These are phyloP conservation scores for Cucurbita pepo DNA, from an alignment of 306 rosid species.

Conservation along the genomic window DNA sequence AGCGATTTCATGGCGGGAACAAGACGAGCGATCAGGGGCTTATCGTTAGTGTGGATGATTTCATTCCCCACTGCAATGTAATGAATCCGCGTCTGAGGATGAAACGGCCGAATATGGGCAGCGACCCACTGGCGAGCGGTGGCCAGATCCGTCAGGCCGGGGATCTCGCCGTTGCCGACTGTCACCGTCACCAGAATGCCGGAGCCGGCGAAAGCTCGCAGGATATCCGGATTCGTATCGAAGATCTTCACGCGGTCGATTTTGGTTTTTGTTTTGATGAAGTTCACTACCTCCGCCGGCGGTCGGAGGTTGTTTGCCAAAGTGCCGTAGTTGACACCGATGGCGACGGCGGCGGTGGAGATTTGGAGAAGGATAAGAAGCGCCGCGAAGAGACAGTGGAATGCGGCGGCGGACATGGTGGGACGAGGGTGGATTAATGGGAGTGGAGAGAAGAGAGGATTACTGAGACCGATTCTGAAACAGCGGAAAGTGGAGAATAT, in stretches of 20 bases:
- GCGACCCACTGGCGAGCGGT: constrained; percentile 49
- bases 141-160: background rate
- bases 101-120: constrained; percentile 31
- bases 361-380: constrained; percentile 29
- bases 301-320: constrained; percentile 61
- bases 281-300: constrained; percentile 43
- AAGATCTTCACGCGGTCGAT: constrained; percentile 67
- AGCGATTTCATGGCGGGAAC: constrained; percentile 68
- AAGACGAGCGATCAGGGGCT: constrained; percentile 19
- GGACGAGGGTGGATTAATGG: background rate
- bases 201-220: constrained; percentile 54
- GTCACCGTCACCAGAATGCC: constrained; percentile 65
- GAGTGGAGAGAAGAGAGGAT: background rate
- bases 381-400: constrained; percentile 4
- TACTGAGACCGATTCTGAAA: background rate
- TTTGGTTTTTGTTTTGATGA: constrained; percentile 38
- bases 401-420: constrained; percentile 7
- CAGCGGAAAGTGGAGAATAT: background rate
- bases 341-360: constrained; percentile 21
- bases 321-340: constrained; percentile 88
- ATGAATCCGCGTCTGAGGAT: constrained; percentile 39
- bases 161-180: constrained; percentile 59
- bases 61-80: constrained; percentile 73
- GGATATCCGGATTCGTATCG: constrained; percentile 60
- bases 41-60: constrained; percentile 54